phyloP scores from a whole-genome alignment of 2,329 filamentous ascomycete genomes.

The Phyllosticta paracitricarpa region DNA sequence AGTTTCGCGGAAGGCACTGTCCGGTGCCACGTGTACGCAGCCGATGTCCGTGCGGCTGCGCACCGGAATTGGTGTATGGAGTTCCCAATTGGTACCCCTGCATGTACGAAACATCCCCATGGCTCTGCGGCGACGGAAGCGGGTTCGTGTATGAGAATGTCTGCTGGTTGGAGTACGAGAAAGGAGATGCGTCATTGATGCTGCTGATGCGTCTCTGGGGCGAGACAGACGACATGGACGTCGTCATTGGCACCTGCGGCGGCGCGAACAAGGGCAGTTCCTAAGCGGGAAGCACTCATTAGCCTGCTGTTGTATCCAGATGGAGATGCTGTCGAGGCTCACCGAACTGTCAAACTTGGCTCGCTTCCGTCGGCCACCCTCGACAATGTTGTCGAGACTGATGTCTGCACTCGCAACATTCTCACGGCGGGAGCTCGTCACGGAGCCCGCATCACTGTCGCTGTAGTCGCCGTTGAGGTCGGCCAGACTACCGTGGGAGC shows the following conservation, averaged over 20 bases:
- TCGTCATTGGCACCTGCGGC: conserved; percentile 65
- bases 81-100: conserved; percentile 23
- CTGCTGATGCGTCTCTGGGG: conserved; percentile 73
- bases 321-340: conserved; percentile 39
- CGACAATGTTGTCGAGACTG: conserved; percentile 95
- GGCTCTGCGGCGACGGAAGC: conserved; percentile 76
- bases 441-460: conserved; percentile 74
- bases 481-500: conserved; percentile 46
- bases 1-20: conserved; percentile 33
- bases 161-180: conserved; percentile 64
- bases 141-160: conserved; percentile 69
- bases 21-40: conserved; percentile 26
- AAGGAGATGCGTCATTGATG: conserved; percentile 62
- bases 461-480: conserved; percentile 70
- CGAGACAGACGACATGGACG: conserved; percentile 96
- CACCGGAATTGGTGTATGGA: conserved; percentile 26
- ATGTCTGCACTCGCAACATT: conserved; percentile 92
- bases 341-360: conserved; percentile 96
- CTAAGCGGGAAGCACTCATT: conserved; percentile 38
- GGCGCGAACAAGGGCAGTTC: conserved; percentile 93
- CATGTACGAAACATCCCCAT: conserved; percentile 34
- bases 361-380: conserved; percentile 88
- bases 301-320: conserved; percentile 15
- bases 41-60: conserved; percentile 22
- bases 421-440: conserved; percentile 64